Base-by-base conservation (phyloP, 2,329 filamentous ascomycete species). In the Phaeoacremonium minimum region DNA sequence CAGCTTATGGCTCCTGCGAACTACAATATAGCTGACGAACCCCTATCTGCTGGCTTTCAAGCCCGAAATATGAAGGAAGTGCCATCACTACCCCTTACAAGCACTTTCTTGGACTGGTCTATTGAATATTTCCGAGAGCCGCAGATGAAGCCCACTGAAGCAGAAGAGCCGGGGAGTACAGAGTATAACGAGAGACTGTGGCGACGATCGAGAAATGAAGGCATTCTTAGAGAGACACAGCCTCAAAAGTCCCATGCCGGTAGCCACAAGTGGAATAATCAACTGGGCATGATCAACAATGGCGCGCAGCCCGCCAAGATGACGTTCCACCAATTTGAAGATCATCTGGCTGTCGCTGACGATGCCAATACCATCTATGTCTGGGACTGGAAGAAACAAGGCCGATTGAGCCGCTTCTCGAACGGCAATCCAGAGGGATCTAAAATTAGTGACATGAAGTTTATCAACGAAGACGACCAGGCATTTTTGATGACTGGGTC, bases 381-480 rank as follows among this genome's bases (percentile, higher is more conserved):
- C 18, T 97, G 93, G 87, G 93, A 98, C 59, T 98, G 90, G 85
- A 83, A 88, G 61, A 78, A 77, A 37, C 80, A 85, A 46, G 75
- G 73, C 33, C 79, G 83, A 20, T 68, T 95, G 45, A 87, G 80
- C 55, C 83, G 85, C 37, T 98, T 98, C 62, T 94, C 87, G 18
- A 97, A 97, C 52, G 90, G 87, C 33, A 98, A 98, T 52, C 93
- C 93, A 0, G 73, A 82, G 19, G 88, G 90, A 4, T 95, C 89
- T 17, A 88, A 83, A 49, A 95, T 98, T 51, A 95, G 89, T 36
- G 90, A 97, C 58, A 82, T 96, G 57, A 87, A 89, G 38, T 96
- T 97, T 60, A 95, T 98, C 67, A 98, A 98, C 49, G 93, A 98
- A 61, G 93, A 98, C 51, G 93, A 98, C 56, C 88, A 94, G 55